Base-by-base conservation (phyloP, 192 early-diverging fungal species). In the Endogone sp. region DNA sequence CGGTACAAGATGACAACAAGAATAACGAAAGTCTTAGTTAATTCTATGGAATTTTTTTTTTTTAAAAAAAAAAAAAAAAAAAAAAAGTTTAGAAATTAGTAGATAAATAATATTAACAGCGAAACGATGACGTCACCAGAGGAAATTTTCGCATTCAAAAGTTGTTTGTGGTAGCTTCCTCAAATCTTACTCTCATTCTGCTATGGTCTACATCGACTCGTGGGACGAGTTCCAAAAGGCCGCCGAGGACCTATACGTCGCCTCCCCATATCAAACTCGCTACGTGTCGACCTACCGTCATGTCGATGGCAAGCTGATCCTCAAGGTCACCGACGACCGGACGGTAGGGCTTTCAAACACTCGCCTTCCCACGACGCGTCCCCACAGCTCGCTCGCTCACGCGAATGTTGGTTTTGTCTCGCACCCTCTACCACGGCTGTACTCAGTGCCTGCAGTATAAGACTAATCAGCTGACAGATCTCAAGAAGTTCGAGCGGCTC, bases 181-280 rank as follows among this genome's bases (percentile, higher is more conserved):
- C n/a, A n/a, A n/a, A n/a, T n/a, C n/a, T n/a, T n/a, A n/a, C n/a
- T n/a, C n/a, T n/a, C n/a, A n/a, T n/a, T n/a, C n/a, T n/a, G n/a
- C n/a, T n/a, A 90, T 89, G 89, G 85, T 86, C 55, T 92, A 92
- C 77, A 85, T 93, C 59, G 82, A 82, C 13, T 72, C 71, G 24
- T 93, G 90, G 90, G 89, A 92, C 65, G 85, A 91, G 31, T 93
- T 88, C 69, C 86, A 93, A 76, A 83, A 85, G 62, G 89, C 88
- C 20, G 87, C 84, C 29, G 91, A 92, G 64, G 86, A 90, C 23
- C 78, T 93, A 31, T 93, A 93, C 71, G 31, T 66, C 57, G 10
- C n/a, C 10, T 8, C 62, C 25, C 44, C 3, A 11, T 4, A 44
- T 9, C 70, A 93, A 90, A 87, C 88, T 24, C 82, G 91, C 20